Evolutionary conservation across 805 yeast genomes (phyloP).

Genomic region (Starmerella bombi): DNA sequence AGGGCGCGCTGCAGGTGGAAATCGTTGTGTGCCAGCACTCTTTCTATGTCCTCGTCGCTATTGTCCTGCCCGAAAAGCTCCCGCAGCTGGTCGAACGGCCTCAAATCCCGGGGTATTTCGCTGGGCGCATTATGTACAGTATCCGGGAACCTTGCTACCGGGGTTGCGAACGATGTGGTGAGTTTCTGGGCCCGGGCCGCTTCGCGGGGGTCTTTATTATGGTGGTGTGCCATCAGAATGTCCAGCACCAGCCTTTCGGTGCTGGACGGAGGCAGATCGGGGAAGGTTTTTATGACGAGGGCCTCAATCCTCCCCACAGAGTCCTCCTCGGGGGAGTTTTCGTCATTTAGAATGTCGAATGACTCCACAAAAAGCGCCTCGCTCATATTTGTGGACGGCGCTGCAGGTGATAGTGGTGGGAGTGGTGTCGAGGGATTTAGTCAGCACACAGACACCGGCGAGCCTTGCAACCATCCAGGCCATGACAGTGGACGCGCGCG

Average conservation of each 20-base stretch:
- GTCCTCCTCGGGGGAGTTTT: constrained; percentile 29
- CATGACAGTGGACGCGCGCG: constrained; percentile 7
- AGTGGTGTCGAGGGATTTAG: background rate
- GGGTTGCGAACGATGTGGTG: background rate
- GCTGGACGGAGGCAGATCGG: constrained; percentile 18
- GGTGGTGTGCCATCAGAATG: constrained; percentile 33
- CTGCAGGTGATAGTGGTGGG: background rate
- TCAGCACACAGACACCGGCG: background rate
- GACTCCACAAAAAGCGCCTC: constrained; percentile 3
- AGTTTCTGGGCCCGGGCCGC: constrained; percentile 8
- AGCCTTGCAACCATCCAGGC: background rate
- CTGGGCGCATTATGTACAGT: background rate
- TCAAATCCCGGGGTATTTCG: background rate
- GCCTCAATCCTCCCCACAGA: constrained; percentile 31
- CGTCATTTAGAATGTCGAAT: constrained; percentile 25
- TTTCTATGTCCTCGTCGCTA: constrained; percentile 28
- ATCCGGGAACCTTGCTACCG: background rate
- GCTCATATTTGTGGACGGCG: constrained; percentile 6
- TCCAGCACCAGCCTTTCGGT: constrained; percentile 31
- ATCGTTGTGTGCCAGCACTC: constrained; percentile 29
- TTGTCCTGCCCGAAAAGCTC: constrained; percentile 27
- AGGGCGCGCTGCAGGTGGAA: constrained; percentile 27
- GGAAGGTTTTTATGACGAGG: constrained; percentile 22
- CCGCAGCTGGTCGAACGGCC: constrained; percentile 31
- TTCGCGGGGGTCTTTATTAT: constrained; percentile 18